Conservation (phyloP, 306 rosid genomes). For the Mimosa pudica region DNA sequence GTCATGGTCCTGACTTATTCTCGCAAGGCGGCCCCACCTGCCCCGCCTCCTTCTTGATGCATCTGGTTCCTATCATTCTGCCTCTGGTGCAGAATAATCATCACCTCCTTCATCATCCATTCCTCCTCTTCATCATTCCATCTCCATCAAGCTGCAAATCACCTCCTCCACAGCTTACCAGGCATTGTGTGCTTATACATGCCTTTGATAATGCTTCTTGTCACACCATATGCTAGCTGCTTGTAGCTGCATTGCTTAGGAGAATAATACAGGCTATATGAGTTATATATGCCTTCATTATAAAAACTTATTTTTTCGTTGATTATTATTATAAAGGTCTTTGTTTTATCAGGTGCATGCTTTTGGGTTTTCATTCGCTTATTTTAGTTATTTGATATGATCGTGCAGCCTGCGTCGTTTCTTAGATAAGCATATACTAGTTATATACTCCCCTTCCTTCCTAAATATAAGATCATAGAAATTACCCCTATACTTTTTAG, state of each 20-base stretch:
- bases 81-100: conserved; percentile 7
- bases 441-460: background rate
- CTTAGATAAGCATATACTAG: conserved; percentile 23
- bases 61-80: background rate
- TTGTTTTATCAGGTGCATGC: conserved; percentile 21
- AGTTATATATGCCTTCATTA: conserved; percentile 12
- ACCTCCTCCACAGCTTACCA: background rate
- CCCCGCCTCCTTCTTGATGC: conserved; percentile 55
- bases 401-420: background rate
- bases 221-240: conserved; percentile 5
- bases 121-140: background rate
- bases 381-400: conserved; percentile 36
- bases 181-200: conserved; percentile 26
- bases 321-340: conserved; percentile 19
- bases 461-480: too few species aligned
- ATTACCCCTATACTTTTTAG: too few species aligned
- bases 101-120: background rate
- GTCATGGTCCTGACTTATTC: conserved; percentile 83
- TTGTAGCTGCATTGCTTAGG: conserved; percentile 10
- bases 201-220: conserved; percentile 12
- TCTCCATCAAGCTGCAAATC: background rate
- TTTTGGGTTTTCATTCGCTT: background rate
- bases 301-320: conserved; percentile 26
- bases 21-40: conserved; percentile 47
- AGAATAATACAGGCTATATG: conserved; percentile 32